These are phyloP conservation scores for Coelastrella sp. DNA, from an alignment of 139 green algal genomes.

Conservation along the genomic window DNA sequence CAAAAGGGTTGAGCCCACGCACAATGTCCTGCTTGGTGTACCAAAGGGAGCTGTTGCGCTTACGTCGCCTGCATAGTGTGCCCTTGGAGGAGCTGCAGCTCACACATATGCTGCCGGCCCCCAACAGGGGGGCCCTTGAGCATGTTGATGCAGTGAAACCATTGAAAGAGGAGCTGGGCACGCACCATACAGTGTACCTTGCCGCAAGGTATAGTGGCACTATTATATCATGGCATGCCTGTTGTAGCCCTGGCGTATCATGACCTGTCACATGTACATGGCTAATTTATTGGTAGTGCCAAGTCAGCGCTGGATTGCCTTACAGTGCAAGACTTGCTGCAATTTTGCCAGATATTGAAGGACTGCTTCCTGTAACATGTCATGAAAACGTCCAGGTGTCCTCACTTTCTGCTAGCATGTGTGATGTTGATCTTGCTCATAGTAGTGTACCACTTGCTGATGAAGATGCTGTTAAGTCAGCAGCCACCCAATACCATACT, in stretches of 20 bases:
- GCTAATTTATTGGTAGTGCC: too few species aligned
- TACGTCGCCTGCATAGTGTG: slow-evolving; percentile 53
- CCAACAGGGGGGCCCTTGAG: slow-evolving; percentile 44
- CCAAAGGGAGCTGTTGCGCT: slow-evolving; percentile 58
- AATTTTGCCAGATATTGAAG: too few species aligned
- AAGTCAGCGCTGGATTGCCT: too few species aligned
- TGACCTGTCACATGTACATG: slow-evolving; percentile 36
- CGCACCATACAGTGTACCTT: not conserved
- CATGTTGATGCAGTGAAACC: slow-evolving; percentile 68
- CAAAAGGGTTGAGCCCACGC: slow-evolving; percentile 57
- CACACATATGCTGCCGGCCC: slow-evolving; percentile 50
- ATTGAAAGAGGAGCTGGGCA: slow-evolving; percentile 62
- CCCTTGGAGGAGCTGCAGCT: too few species aligned
- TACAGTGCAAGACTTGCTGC: too few species aligned
- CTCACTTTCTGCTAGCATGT: too few species aligned
- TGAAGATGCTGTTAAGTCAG: too few species aligned
- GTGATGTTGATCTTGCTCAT: too few species aligned
- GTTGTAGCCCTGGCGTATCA: slow-evolving; percentile 61
- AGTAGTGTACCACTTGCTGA: too few species aligned
- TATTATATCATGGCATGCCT: not conserved
- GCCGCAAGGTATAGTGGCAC: not conserved
- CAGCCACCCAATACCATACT: not conserved
- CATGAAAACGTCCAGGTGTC: too few species aligned
- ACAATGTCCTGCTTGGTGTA: slow-evolving; percentile 65
- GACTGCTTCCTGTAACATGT: too few species aligned